Evolutionary conservation across 371 early-diverging fungal genomes (phyloP).

Genomic region (Fennellomyces sp.): DNA sequence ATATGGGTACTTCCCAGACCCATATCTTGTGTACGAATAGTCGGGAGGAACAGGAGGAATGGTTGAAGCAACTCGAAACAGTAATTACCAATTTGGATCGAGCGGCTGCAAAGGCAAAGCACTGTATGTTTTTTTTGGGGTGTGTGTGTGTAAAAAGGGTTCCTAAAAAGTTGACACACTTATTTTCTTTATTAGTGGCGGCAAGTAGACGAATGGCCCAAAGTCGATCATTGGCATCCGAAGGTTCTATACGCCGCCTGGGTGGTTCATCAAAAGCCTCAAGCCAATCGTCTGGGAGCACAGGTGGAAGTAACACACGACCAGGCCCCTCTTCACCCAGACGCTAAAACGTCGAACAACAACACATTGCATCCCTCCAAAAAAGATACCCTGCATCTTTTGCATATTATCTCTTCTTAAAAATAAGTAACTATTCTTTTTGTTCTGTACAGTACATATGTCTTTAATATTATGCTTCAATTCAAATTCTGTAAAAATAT

Average conservation of each 20-base stretch:
- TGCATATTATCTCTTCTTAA: no score
- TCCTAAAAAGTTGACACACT: neutral
- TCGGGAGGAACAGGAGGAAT: slow-evolving; percentile 28
- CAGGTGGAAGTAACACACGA: neutral
- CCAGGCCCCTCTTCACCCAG: neutral
- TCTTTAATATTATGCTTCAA: no score
- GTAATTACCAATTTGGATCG: slow-evolving; percentile 38
- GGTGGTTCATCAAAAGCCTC: neutral
- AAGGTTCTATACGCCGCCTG: neutral
- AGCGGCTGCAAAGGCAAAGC: slow-evolving; percentile 24
- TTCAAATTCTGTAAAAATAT: no score
- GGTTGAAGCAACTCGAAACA: slow-evolving; percentile 25
- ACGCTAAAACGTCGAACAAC: neutral
- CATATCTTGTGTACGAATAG: slow-evolving; percentile 27
- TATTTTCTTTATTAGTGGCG: slow-evolving; percentile 11
- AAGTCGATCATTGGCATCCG: slow-evolving; percentile 8
- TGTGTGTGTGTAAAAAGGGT: neutral
- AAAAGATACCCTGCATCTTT: neutral
- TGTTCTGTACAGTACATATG: no score
- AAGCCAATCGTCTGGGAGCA: neutral
- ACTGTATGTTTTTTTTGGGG: slow-evolving; percentile 4
- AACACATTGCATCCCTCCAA: neutral
- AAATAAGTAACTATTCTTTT: no score
- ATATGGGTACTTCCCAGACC: slow-evolving; percentile 30
- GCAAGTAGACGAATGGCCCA: slow-evolving; percentile 15